Evolutionary conservation across 2,329 filamentous ascomycete species (phyloP).

Genomic region (Ampelomyces quisqualis): DNA sequence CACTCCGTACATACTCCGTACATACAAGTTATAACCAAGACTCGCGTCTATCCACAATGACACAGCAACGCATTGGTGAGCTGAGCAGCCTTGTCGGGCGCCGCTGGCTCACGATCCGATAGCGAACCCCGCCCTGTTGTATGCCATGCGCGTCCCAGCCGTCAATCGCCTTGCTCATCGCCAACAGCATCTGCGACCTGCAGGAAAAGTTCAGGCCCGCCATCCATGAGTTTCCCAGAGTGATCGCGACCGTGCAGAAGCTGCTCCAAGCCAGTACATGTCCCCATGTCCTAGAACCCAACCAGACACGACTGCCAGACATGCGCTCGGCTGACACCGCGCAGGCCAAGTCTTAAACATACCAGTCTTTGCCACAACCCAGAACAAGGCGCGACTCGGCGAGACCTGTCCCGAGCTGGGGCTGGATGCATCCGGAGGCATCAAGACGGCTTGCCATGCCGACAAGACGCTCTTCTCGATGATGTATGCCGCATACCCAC

Average conservation of each 20-base stretch:
- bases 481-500: constrained; percentile 48
- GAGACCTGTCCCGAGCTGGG: constrained; percentile 73
- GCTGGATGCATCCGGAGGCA: constrained; percentile 52
- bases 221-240: constrained; percentile 81
- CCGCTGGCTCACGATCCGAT: constrained; percentile 25
- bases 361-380: constrained; percentile 83
- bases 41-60: constrained; percentile 35
- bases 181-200: constrained; percentile 79
- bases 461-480: constrained; percentile 95
- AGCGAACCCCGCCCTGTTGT: constrained; percentile 48
- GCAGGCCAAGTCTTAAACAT: constrained; percentile 63
- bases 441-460: constrained; percentile 57
- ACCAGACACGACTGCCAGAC: constrained; percentile 7
- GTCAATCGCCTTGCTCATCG: constrained; percentile 21
- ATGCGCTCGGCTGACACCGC: too few relatives aligned
- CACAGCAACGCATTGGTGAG: constrained; percentile 35
- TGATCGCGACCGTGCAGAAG: constrained; percentile 58
- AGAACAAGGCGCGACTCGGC: constrained; percentile 76
- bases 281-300: constrained; percentile 54
- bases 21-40: too few relatives aligned
- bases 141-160: constrained; percentile 13
- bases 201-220: constrained; percentile 87
- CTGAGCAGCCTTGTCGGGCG: constrained; percentile 12
- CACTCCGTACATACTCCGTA: too few relatives aligned
- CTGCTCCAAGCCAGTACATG: constrained; percentile 51